Base-by-base conservation (phyloP, 1,284 basidiomycete species). In the Amylostereum areolatum region DNA sequence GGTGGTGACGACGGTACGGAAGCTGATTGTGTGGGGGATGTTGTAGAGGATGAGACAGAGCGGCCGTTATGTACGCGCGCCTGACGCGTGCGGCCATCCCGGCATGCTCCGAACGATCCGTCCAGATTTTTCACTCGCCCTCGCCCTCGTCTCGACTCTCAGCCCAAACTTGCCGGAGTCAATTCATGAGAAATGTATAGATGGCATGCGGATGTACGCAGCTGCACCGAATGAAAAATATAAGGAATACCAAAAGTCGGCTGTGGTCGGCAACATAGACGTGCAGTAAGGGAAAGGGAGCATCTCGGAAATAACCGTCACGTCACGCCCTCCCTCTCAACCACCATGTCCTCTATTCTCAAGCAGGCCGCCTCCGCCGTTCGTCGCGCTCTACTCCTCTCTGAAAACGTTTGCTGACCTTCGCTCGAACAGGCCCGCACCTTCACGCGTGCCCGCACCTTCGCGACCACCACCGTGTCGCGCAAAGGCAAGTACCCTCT, bases 391-490 rank as follows among this genome's bases (percentile, higher is more conserved):
- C 18, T 18, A 18, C 18, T 18, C 18, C 18, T 18, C 18, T 18
- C 18, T 18, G 18, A 18, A 18, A 18, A 18, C 18, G 18, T 18
- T 18, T 18, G 18, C 18, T 18, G 18, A 18, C 18, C 18, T 18
- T 18, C 18, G 18, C 18, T 18, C 18, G 65, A 52, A 65, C 48
- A 75, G 62, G 71, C 66, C 46, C 74, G 75, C 54, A 46, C 61
- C 29, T 56, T 53, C 32, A 59, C 63, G 57, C 72, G 73, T 55
- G 60, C 67, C 51, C 77, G 78, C 59, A 62, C 77, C 37, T 83
- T 89, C 69, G 77, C 85, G 49, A 80, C 81, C 50, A 82, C 85
- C 48, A 71, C 78, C 37, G 74, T 74, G 55, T 66, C 78, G 51
- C 85, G 83, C 69, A 87, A 83, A 75, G 87, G 88, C 87, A 62